A percentile compares a stretch with the other conserved stretches of the same genome.
Evolutionary conservation across 2,329 filamentous ascomycete species (phyloP).

Genomic region (Venturia oleaginea): DNA sequence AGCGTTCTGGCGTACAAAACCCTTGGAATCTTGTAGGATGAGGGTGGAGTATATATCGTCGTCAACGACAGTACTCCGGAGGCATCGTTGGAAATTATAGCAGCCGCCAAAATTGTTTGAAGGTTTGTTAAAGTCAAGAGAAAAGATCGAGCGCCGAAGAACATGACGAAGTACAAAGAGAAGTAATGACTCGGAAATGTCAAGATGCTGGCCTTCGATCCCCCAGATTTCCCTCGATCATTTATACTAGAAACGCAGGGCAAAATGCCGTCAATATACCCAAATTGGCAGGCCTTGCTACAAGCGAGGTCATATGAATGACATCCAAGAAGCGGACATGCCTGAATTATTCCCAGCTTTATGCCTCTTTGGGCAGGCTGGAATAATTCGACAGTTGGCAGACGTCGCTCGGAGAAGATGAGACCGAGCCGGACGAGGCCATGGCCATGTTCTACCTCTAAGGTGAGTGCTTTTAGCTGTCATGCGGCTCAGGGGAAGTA

Average conservation of each 20-base stretch:
- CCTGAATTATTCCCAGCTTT: neutral
- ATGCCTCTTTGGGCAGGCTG: neutral
- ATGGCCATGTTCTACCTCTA: neutral
- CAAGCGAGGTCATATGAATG: neutral
- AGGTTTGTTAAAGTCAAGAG: neutral
- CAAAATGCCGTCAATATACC: neutral
- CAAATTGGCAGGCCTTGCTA: neutral
- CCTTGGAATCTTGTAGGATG: slow-evolving; percentile 37
- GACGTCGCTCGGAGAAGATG: neutral
- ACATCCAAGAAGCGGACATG: neutral
- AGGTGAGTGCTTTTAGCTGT: neutral
- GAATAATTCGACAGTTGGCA: neutral
- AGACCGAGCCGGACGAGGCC: neutral
- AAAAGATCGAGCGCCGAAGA: neutral
- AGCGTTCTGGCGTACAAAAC: slow-evolving; percentile 44
- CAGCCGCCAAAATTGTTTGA: neutral
- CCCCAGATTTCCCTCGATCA: neutral
- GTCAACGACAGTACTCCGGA: neutral
- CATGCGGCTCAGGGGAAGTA: neutral
- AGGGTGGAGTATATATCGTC: slow-evolving; percentile 36
- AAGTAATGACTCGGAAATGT: neutral
- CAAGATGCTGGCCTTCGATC: neutral
- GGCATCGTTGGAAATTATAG: neutral
- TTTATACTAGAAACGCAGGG: neutral
- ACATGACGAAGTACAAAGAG: neutral